Evolutionary conservation across 225 moss, liverwort and hornwort species (phyloP), one percentile per base, ranked within the genome.

Genomic region (Bryum argenteum): DNA sequence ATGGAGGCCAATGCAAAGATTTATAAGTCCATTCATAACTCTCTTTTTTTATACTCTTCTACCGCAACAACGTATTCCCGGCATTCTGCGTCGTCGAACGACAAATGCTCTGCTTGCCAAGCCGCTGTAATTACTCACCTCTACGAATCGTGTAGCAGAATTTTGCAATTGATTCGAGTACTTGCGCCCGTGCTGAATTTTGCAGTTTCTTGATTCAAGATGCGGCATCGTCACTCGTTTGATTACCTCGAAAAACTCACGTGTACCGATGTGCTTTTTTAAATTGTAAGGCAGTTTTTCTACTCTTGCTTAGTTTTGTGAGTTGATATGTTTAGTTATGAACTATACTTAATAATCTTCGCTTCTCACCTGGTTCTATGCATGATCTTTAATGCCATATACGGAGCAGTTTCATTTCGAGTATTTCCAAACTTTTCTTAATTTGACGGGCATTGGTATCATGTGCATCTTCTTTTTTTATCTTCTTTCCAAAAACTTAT

Each of bases 101-200:
- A 77, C 42, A 78, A 71, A 33, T 71, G 66, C 70, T 51, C 40
- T 59, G 74, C 82, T 42, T 82, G 82, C 66, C 73, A 71, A 50
- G 77, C 73, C 12, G 56, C 74, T 61, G 70, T 66, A 8, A 66
- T 65, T 48, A 37, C 9, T 24, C 26, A 38, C 39, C 1, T 1
- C 16, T 23, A 13, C 13, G 54, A 23, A 44, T 28, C 54, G 33
- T 61, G 8, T 33, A 54, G 33, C 48, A 37, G 11, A 37, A 23
- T 58, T 22, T 66, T 20, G 26, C 28, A 28, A 18, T 43, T 14
- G n/a, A 39, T 53, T 10, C 9, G 48, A 10, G 20, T 11, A n/a
- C 12, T 12, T 41, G 45, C 7, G 15, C 22, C 56, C 26, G 16
- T 48, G 48, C 48, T 17, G 17, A 6, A 57, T 74, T 45, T 66